These are phyloP conservation scores for Triticum aestivum DNA, from an alignment of 176 grass and related monocot genomes.

Conservation along the genomic window DNA sequence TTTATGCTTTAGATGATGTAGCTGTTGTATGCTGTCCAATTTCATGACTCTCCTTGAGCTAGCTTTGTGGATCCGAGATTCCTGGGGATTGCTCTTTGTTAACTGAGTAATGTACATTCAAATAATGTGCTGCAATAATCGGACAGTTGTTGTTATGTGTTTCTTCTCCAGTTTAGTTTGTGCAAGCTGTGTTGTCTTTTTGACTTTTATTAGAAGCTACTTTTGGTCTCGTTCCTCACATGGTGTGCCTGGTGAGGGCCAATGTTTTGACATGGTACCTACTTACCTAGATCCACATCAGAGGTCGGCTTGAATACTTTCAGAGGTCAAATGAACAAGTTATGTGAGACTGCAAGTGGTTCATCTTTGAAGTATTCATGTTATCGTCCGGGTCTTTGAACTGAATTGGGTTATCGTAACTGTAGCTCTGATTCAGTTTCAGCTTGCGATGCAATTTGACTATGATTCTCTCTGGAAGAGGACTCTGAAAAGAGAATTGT, in stretches of 20 bases:
- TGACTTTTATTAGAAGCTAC: neutral
- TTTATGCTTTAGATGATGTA: constrained; percentile 36
- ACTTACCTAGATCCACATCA: neutral
- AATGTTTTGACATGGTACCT: neutral
- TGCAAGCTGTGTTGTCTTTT: neutral
- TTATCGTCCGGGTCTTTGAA: neutral
- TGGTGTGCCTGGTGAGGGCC: neutral
- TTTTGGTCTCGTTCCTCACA: neutral
- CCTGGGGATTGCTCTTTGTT: neutral
- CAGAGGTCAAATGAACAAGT: neutral
- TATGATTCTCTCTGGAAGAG: neutral
- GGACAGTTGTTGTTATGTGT: neutral
- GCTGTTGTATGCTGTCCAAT: constrained; percentile 29
- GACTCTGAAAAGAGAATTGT: neutral
- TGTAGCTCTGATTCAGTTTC: neutral
- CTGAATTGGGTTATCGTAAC: neutral
- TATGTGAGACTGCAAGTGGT: neutral
- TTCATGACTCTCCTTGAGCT: neutral
- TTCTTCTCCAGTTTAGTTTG: neutral
- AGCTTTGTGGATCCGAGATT: neutral
- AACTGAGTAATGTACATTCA: constrained; percentile 7
- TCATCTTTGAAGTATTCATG: neutral
- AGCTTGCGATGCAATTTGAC: neutral
- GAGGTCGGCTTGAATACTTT: neutral
- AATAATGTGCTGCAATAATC: constrained; percentile 1